Base-by-base conservation (phyloP, 768 basidiomycete genomes). In the Termitomyces sp. region DNA sequence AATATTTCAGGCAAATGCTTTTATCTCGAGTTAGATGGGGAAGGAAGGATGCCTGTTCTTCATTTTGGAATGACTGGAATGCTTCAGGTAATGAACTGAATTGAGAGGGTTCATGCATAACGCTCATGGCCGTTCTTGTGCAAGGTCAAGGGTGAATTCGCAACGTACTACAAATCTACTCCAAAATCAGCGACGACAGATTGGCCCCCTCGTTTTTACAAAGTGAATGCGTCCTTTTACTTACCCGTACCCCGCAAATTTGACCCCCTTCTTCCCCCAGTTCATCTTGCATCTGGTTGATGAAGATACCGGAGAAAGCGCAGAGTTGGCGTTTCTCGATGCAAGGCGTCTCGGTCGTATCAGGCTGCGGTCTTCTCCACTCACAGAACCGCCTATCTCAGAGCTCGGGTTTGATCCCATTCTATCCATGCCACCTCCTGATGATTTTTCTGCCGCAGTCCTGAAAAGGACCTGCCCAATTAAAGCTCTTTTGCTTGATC, bases 51-150 rank as follows among this genome's bases (percentile, higher is more conserved):
- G 58, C 89, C 89, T 3, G 84, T 91, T 3, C 68, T 91, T 45
- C 89, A 91, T 64, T 89, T 91, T 60, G 90, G 89, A 2, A 92
- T 91, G 90, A 91, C 89, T 1, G 89, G 89, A n/a, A 87, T 84
- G 82, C 73, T 91, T 32, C 84, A 86, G 71, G 86, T 83, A 33
- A 16, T 23, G 3, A n/a, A n/a, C n/a, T 15, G 5, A 20, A 40
- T 11, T 31, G 12, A 3, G 23, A 7, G 10, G 20, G 18, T 22
- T 16, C 5, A 18, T 1, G n/a, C n/a, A n/a, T 3, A 23, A n/a
- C 13, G 11, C 12, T 35, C 20, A 35, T 46, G 20, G 20, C n/a
- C 29, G 5, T 16, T 40, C 13, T 35, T 25, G n/a, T 25, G 3
- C 36, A 15, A 72, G 82, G 80, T 76, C 15, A 82, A 76, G 63